Evolutionary conservation across 495 filamentous ascomycete species (phyloP).

Genomic region (Aspergillus coremiiformis): DNA sequence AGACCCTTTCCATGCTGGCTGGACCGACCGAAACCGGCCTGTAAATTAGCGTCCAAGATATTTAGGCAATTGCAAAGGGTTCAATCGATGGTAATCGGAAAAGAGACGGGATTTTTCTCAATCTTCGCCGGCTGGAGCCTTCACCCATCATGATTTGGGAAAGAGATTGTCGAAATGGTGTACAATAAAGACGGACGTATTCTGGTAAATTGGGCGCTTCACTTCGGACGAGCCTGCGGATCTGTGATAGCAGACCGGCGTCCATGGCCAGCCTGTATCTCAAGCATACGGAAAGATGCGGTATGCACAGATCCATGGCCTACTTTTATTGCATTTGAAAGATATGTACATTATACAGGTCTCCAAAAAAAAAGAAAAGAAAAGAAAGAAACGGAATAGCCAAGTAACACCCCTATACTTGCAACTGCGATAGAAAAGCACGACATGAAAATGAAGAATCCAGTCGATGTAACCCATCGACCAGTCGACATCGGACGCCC

Average conservation of each 20-base stretch:
- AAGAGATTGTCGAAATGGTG: neutral
- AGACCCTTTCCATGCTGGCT: conserved; percentile 25
- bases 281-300: neutral
- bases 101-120: neutral
- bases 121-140: neutral
- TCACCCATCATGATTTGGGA: neutral
- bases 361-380: conserved; percentile 14
- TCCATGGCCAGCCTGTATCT: neutral
- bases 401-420: conserved; percentile 1
- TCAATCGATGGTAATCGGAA: neutral
- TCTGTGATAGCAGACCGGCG: neutral
- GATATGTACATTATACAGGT: conserved; percentile 21
- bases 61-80: neutral
- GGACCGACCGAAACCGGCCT: conserved; percentile 16
- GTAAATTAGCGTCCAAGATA: neutral
- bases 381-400: conserved; percentile 17
- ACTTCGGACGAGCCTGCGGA: neutral
- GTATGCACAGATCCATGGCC: conserved; percentile 1
- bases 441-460: conserved; percentile 13
- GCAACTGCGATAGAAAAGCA: conserved; percentile 17
- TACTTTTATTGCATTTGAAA: conserved; percentile 18
- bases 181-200: conserved; percentile 5
- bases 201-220: neutral
- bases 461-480: neutral
- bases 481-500: neutral